Percentiles rank a stretch among this genome's conserved stretches.
phyloP scores from a whole-genome alignment of 2,329 filamentous ascomycete species.

The Ceratocystis diversiconidia region DNA sequence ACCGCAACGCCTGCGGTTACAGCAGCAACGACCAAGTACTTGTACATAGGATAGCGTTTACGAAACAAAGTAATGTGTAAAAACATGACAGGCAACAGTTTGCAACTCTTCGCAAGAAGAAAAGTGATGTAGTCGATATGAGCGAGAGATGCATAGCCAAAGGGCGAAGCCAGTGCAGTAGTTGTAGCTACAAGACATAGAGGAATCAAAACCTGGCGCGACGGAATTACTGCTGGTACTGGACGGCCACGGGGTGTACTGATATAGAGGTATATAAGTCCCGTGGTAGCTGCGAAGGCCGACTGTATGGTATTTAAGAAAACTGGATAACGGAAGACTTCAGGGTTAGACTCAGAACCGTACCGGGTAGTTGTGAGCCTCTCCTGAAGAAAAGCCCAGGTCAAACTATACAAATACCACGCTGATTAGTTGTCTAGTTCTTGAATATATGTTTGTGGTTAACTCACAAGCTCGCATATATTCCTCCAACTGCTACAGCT shows the following conservation, averaged over 20 bases:
- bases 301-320: constrained; percentile 96
- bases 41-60: constrained; percentile 81
- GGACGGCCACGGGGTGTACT: constrained; percentile 37
- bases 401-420: constrained; percentile 47
- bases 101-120: constrained; percentile 94
- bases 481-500: constrained; percentile 77
- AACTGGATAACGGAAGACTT: constrained; percentile 84
- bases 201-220: constrained; percentile 56
- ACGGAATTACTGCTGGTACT: constrained; percentile 60
- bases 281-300: constrained; percentile 68
- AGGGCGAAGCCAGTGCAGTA: constrained; percentile 79
- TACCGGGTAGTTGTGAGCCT: constrained; percentile 90
- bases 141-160: constrained; percentile 80
- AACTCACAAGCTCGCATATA: constrained; percentile 87
- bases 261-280: constrained; percentile 62
- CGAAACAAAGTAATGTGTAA: constrained; percentile 87
- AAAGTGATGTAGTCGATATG: constrained; percentile 98
- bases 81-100: constrained; percentile 96
- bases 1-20: constrained; percentile 88
- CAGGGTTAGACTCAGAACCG: constrained; percentile 45
- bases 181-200: constrained; percentile 77
- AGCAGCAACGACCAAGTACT: constrained; percentile 82
- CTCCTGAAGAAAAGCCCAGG: constrained; percentile 94
- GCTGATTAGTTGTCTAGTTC: not conserved
- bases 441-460: not conserved